phyloP scores from a whole-genome alignment of 805 yeast species.

The Candida ponderosae region DNA sequence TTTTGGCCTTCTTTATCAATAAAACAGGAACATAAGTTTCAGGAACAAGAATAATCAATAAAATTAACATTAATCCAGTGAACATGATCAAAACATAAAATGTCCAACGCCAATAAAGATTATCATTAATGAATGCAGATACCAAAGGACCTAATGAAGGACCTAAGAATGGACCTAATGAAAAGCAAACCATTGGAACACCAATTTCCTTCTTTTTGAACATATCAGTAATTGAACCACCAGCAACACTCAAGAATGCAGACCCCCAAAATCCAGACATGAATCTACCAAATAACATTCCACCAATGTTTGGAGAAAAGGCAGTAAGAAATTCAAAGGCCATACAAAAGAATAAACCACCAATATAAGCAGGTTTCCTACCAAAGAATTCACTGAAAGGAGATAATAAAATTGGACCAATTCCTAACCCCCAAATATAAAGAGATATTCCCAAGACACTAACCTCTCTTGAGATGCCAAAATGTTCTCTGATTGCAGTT shows the following conservation, averaged over 20 bases:
- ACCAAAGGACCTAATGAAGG: slow-evolving; percentile 65
- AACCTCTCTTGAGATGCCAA: slow-evolving; percentile 48
- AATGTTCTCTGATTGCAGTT: slow-evolving; percentile 36
- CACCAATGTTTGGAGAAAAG: slow-evolving; percentile 53
- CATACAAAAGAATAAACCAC: slow-evolving; percentile 51
- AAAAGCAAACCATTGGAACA: slow-evolving; percentile 58
- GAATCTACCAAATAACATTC: slow-evolving; percentile 56
- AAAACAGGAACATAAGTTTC: slow-evolving; percentile 61
- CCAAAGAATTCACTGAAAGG: slow-evolving; percentile 67
- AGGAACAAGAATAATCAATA: slow-evolving; percentile 37
- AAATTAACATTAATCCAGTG: slow-evolving; percentile 45
- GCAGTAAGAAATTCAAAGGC: slow-evolving; percentile 48
- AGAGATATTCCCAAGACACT: slow-evolving; percentile 51
- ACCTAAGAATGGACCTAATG: slow-evolving; percentile 59
- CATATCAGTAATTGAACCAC: slow-evolving; percentile 70
- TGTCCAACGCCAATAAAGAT: slow-evolving; percentile 60
- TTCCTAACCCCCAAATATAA: slow-evolving; percentile 63
- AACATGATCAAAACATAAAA: slow-evolving; percentile 58
- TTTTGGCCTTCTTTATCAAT: slow-evolving; percentile 41
- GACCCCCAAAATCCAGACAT: slow-evolving; percentile 69
- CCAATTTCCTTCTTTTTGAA: slow-evolving; percentile 57
- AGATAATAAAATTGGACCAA: slow-evolving; percentile 58
- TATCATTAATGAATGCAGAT: slow-evolving; percentile 45
- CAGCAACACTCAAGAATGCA: slow-evolving; percentile 68
- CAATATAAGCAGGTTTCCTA: slow-evolving; percentile 49